phyloP scores from a whole-genome alignment of 805 yeast genomes.

The Yamadazyma sp. region DNA sequence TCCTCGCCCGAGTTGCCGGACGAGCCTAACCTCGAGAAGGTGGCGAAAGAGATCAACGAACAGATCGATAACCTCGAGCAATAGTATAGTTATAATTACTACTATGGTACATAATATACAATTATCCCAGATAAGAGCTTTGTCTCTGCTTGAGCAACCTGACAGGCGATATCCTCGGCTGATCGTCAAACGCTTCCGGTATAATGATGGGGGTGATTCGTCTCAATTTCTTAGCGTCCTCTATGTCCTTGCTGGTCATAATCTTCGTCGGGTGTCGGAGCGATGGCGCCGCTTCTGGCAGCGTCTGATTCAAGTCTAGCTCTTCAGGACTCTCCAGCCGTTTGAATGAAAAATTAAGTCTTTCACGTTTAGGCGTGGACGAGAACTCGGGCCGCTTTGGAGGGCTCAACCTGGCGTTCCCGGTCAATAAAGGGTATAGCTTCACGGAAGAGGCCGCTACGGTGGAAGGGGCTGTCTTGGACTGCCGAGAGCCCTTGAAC shows the following conservation, averaged over 20 bases:
- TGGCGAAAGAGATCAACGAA: slow-evolving; percentile 21
- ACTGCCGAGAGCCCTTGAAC: not conserved
- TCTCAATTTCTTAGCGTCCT: slow-evolving; percentile 35
- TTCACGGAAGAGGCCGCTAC: not conserved
- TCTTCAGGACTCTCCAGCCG: not conserved
- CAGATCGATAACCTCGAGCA: slow-evolving; percentile 23
- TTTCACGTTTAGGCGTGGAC: slow-evolving; percentile 7
- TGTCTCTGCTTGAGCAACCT: slow-evolving; percentile 27
- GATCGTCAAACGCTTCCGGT: slow-evolving; percentile 26
- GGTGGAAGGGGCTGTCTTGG: not conserved
- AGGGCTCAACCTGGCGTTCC: slow-evolving; percentile 11
- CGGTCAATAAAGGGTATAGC: slow-evolving; percentile 2
- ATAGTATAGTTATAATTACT: not conserved
- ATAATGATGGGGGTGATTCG: slow-evolving; percentile 37
- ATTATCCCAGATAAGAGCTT: slow-evolving; percentile 1
- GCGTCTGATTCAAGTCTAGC: not conserved
- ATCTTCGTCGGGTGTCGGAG: slow-evolving; percentile 7
- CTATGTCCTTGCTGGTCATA: slow-evolving; percentile 17
- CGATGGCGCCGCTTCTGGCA: not conserved
- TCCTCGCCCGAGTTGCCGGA: slow-evolving; percentile 4
- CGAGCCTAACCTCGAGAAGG: slow-evolving; percentile 19
- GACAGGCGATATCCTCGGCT: slow-evolving; percentile 33
- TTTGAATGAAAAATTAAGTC: not conserved
- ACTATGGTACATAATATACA: slow-evolving; percentile 7
- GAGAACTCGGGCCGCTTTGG: slow-evolving; percentile 16